Evolutionary conservation across 495 filamentous ascomycete species (phyloP), one percentile per base, ranked within the genome.

Genomic region (Aspergillus leporis): DNA sequence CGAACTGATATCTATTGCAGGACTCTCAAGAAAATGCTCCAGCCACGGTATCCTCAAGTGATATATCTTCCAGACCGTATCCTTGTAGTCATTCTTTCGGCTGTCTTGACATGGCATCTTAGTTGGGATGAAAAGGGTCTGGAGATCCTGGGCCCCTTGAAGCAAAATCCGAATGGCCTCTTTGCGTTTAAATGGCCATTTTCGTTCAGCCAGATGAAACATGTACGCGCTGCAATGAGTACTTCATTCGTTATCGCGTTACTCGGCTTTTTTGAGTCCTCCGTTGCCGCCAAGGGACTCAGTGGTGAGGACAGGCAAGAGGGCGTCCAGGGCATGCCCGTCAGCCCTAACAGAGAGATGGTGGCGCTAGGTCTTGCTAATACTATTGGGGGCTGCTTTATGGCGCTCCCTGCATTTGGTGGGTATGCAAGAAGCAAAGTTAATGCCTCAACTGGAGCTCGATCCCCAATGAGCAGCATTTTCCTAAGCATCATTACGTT

Each of bases 181-280:
- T 97, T 98, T 70, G 77, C 82, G 0, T 92, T 97, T 65, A 82
- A 88, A 53, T 97, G 92, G 82, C 95, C 94, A 0, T 92, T 97
- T 70, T 83, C 86, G 47, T 69, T 85, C 14, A 73, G 81, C 25
- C 82, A 93, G 55, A 86, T 97, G 78, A 81, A 86, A 14, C 86
- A 96, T 66, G 85, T 96, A 43, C 85, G 87, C n/a, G 88, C 92
- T 55, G 88, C 92, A 14, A 87, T 97, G 82, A 87, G 89, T 58
- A 97, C 95, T 1, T 88, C 94, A 0, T 96, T 99, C 64, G 78
- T 98, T 31, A 97, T 99, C 55, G 91, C 92, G 4, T 79, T 99
- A 21, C 85, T 99, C 7, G 94, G 94, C 19, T 99, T 99, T 79
- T 99, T 99, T 64, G 94, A 99, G 77, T 96, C 91, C 25, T 96